Conservation (phyloP, 495 filamentous ascomycete genomes). For the Platismatia glauca region DNA sequence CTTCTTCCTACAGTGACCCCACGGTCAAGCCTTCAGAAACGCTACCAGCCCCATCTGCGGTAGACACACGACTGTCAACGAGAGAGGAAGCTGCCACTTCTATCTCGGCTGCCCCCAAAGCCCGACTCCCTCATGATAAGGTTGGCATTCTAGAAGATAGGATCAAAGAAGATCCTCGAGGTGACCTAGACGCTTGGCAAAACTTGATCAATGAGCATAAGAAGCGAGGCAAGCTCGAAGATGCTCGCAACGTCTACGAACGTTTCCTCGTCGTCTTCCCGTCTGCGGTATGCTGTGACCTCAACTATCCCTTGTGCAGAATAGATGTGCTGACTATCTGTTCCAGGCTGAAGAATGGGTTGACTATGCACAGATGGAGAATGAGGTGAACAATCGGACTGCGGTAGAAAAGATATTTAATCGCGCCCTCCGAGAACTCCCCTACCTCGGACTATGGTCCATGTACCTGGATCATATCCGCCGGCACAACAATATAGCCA, state of each 20-base stretch:
- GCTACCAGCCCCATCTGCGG: slow-evolving; percentile 30
- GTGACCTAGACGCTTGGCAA: slow-evolving; percentile 85
- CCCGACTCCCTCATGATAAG: slow-evolving; percentile 64
- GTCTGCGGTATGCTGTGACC: slow-evolving; percentile 61
- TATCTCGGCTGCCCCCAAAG: slow-evolving; percentile 34
- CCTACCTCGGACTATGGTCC: slow-evolving; percentile 79
- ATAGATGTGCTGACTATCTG: slow-evolving; percentile 7
- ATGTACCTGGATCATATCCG: slow-evolving; percentile 94
- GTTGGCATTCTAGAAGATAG: slow-evolving; percentile 83
- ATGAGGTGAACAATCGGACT: slow-evolving; percentile 66
- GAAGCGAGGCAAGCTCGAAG: slow-evolving; percentile 69
- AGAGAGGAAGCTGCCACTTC: slow-evolving; percentile 32
- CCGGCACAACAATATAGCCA: slow-evolving; percentile 74
- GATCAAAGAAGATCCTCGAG: slow-evolving; percentile 81
- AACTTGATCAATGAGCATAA: slow-evolving; percentile 77
- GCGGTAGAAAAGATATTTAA: slow-evolving; percentile 75
- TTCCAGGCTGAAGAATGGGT: slow-evolving; percentile 84
- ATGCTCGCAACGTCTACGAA: slow-evolving; percentile 71
- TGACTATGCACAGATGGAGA: slow-evolving; percentile 76
- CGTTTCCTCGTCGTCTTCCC: slow-evolving; percentile 83
- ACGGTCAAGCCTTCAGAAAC: slow-evolving; percentile 29
- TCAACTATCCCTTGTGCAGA: not conserved
- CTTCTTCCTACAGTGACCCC: slow-evolving; percentile 32
- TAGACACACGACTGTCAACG: slow-evolving; percentile 35
- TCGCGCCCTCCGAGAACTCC: slow-evolving; percentile 59